Base-by-base conservation (phyloP, 768 basidiomycete species). In the Termitomyces sp. region DNA sequence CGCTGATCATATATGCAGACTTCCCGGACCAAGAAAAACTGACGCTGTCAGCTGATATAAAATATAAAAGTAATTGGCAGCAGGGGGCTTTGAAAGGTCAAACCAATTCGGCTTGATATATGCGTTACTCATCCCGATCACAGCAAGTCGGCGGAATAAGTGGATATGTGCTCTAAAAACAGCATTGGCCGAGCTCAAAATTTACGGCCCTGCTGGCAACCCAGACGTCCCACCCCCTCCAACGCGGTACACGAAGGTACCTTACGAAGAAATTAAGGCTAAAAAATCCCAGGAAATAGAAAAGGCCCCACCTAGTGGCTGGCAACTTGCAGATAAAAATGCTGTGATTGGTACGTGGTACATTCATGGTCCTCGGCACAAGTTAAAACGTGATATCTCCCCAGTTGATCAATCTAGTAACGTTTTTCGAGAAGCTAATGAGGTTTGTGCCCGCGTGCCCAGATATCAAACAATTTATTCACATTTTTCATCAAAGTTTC, bases 101-200 rank as follows among this genome's bases (percentile, higher is more conserved):
- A 68, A 16, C 49, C 55, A 56, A 59, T 33, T 22, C n/a, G 32
- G 53, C 46, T 39, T 38, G 22, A 52, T 59, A 52, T 50, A 40
- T 49, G 15, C 52, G 53, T 55, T 60, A 24, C 58, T 67, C 20
- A 51, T n/a, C 11, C 9, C 40, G 48, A 56, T 53, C 44, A 33
- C 68, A 87, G 88, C 88, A 2, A 87, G 88, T 73, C 83, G 93
- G 58, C 84, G 92, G 39, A 95, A 95, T 78, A 96, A 93, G 74
- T 96, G 93, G 93, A 83, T 95, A 46, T 95, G 92, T 72, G 89
- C 90, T 16, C 79, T 97, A 58, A 96, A 95, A 74, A 70, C 81
- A 49, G 81, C 84, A 52, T 76, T 92, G 62, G 83, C 80, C 32
- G 89, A 92, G 62, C 73, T 87, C 54, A 79, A 85, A 64, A 88